A percentile compares a stretch with the other conserved stretches of the same genome.
These are phyloP conservation scores for Candida quercuum DNA, from an alignment of 805 yeast genomes.

Conservation along the genomic window DNA sequence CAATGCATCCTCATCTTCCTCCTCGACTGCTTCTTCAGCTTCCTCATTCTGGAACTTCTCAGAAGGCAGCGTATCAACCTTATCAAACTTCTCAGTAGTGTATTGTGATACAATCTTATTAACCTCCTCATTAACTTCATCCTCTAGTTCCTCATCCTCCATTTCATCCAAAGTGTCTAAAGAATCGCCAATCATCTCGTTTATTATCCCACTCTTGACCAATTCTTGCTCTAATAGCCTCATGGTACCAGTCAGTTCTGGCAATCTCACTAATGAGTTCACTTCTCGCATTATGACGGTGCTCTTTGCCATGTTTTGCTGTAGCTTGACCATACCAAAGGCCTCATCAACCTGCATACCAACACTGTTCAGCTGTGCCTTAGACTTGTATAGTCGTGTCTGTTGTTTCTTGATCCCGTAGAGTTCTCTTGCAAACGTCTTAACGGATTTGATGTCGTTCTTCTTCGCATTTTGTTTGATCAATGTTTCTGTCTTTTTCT, in stretches of 20 bases:
- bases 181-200: conserved; percentile 93
- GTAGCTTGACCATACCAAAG: conserved; percentile 76
- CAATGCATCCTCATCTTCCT: conserved; percentile 69
- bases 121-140: conserved; percentile 58
- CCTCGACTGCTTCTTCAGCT: conserved; percentile 19
- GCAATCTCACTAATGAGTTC: conserved; percentile 68
- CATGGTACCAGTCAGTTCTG: conserved; percentile 78
- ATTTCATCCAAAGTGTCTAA: conserved; percentile 65
- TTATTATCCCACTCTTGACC: conserved; percentile 79
- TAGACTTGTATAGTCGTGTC: conserved; percentile 67
- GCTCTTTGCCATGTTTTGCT: conserved; percentile 73
- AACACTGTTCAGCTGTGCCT: conserved; percentile 81
- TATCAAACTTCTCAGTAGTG: conserved; percentile 36
- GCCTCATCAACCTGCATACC: conserved; percentile 89
- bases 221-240: conserved; percentile 82
- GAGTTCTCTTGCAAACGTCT: conserved; percentile 76
- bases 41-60: conserved; percentile 19
- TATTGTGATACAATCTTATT: conserved; percentile 51
- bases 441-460: conserved; percentile 71
- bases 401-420: conserved; percentile 70
- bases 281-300: conserved; percentile 87
- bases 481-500: conserved; percentile 71
- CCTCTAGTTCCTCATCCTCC: conserved; percentile 60
- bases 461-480: conserved; percentile 73
- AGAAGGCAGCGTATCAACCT: conserved; percentile 31